A percentile compares a stretch with the other conserved stretches of the same genome.
These are phyloP conservation scores for Xylariaceae sp. DNA, from an alignment of 2,329 filamentous ascomycete species.

Conservation along the genomic window DNA sequence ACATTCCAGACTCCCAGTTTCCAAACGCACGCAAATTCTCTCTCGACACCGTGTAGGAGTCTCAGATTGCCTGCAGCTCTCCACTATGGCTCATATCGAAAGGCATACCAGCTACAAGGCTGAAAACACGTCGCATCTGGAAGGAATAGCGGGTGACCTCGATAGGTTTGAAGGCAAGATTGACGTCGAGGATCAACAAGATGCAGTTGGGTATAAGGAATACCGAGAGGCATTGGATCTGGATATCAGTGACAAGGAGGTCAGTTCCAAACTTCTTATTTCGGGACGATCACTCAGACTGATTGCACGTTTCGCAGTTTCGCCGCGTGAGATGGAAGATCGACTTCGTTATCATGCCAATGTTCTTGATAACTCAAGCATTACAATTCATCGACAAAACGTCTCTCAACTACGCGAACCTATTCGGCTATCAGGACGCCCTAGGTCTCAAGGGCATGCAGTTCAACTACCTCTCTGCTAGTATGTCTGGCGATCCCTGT, in stretches of 20 bases:
- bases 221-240: slow-evolving; percentile 16
- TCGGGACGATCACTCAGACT: too few species aligned
- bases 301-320: slow-evolving; percentile 1
- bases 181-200: too few species aligned
- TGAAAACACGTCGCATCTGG: too few species aligned
- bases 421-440: slow-evolving; percentile 34
- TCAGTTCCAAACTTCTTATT: neutral
- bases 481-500: too few species aligned
- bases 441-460: slow-evolving; percentile 30
- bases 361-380: slow-evolving; percentile 30
- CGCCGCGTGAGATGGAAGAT: slow-evolving; percentile 28
- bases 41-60: too few species aligned
- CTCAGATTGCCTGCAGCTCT: too few species aligned
- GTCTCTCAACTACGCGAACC: slow-evolving; percentile 30
- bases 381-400: slow-evolving; percentile 32
- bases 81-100: too few species aligned
- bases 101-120: too few species aligned
- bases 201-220: slow-evolving; percentile 16
- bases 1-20: too few species aligned
- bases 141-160: too few species aligned
- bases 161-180: too few species aligned
- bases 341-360: slow-evolving; percentile 28
- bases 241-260: slow-evolving; percentile 19
- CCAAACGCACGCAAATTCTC: too few species aligned
- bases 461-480: slow-evolving; percentile 25